Conservation (phyloP, 495 filamentous ascomycete species). For the Viridothelium virens region DNA sequence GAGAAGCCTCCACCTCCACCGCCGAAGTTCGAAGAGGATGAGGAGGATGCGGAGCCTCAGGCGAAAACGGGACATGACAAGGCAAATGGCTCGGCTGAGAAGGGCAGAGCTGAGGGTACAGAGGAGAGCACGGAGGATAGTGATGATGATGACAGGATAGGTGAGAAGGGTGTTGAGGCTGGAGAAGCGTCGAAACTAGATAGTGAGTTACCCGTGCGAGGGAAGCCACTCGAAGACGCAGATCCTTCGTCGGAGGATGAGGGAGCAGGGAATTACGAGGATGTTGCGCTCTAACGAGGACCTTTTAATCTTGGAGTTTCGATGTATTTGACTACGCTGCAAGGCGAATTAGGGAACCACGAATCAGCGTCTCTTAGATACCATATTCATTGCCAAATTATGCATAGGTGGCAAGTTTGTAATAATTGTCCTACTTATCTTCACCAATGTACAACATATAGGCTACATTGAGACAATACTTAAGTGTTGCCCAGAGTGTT, state of each 20-base stretch:
- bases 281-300: constrained; percentile 17
- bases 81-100: neutral
- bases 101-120: constrained; percentile 8
- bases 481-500: too few relatives aligned
- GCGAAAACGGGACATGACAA: neutral
- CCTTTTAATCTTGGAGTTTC: neutral
- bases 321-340: neutral
- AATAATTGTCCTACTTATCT: too few relatives aligned
- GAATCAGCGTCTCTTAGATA: neutral
- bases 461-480: too few relatives aligned
- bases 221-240: neutral
- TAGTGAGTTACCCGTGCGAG: neutral
- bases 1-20: constrained; percentile 8
- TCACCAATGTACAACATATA: too few relatives aligned
- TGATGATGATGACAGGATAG: constrained; percentile 30
- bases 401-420: too few relatives aligned
- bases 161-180: constrained; percentile 13
- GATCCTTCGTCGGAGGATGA: constrained; percentile 5
- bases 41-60: constrained; percentile 29
- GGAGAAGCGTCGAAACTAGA: constrained; percentile 17
- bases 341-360: neutral
- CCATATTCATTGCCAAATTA: neutral
- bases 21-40: constrained; percentile 19
- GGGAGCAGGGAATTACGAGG: constrained; percentile 22
- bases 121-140: constrained; percentile 29